Conservation (phyloP, 495 filamentous ascomycete species). For the Neurospora africana region DNA sequence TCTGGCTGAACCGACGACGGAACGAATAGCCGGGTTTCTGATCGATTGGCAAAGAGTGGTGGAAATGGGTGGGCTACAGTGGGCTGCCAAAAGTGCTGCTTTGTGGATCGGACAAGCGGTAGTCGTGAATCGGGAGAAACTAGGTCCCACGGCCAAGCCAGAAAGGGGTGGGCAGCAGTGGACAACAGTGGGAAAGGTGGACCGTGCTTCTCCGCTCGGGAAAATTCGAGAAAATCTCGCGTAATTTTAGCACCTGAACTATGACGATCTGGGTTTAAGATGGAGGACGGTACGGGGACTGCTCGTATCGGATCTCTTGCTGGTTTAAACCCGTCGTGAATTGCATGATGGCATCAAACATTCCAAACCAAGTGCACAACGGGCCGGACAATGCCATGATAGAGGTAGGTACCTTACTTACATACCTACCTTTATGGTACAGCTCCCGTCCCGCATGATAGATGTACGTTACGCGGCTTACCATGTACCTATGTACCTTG, state of each 20-base stretch:
- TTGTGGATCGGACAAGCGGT: neutral
- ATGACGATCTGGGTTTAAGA: neutral
- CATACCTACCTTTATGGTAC: too few species aligned
- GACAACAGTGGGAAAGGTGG: neutral
- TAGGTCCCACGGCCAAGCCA: neutral
- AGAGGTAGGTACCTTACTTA: too few species aligned
- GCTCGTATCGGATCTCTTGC: neutral
- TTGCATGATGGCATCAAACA: neutral
- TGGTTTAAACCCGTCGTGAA: neutral
- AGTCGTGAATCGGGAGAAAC: neutral
- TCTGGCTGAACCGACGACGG: neutral
- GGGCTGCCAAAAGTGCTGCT: neutral
- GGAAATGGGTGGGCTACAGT: neutral
- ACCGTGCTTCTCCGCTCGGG: neutral
- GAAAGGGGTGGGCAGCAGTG: neutral
- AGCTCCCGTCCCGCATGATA: neutral
- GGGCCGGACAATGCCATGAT: neutral
- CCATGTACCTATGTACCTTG: too few species aligned
- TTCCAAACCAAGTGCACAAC: neutral
- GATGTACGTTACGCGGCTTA: neutral
- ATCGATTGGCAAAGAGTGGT: neutral
- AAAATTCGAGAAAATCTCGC: neutral
- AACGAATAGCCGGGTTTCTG: neutral
- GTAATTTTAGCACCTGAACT: neutral
- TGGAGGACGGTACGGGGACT: neutral